A percentile compares a stretch with the other conserved stretches of the same genome.
phyloP scores from a whole-genome alignment of 768 basidiomycete genomes.

The Tephrocybe sp. region DNA sequence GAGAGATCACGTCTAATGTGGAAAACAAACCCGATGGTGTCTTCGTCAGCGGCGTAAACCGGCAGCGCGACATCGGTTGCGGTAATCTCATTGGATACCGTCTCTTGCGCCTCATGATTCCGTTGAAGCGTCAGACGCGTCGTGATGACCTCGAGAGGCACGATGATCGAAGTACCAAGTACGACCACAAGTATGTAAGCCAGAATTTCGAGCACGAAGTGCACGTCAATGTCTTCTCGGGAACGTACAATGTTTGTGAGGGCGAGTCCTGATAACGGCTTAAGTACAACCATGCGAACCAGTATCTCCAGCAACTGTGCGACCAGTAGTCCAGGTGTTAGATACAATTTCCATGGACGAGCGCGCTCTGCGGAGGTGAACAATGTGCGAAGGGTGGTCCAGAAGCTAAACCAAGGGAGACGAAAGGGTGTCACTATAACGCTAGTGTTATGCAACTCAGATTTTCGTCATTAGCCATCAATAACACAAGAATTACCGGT shows the following conservation, averaged over 20 bases:
- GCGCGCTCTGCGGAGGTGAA: constrained; percentile 78
- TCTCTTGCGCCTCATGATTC: constrained; percentile 69
- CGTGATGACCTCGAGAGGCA: constrained; percentile 76
- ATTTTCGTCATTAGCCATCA: not conserved
- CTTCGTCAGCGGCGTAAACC: constrained; percentile 8
- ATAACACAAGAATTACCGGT: constrained; percentile 12
- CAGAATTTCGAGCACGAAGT: constrained; percentile 1
- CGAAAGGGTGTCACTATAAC: constrained; percentile 79
- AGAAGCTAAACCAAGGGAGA: constrained; percentile 58
- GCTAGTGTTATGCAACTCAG: constrained; percentile 33
- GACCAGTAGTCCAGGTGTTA: constrained; percentile 72
- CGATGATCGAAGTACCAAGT: constrained; percentile 54
- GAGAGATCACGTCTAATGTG: not conserved
- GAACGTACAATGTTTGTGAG: constrained; percentile 4
- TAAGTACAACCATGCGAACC: constrained; percentile 30
- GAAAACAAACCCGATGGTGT: constrained; percentile 11
- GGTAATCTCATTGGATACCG: constrained; percentile 30
- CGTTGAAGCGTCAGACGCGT: constrained; percentile 79
- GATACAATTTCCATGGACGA: constrained; percentile 74
- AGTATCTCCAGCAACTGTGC: constrained; percentile 46
- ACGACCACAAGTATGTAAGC: constrained; percentile 42
- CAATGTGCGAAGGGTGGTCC: constrained; percentile 63
- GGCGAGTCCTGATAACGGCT: not conserved
- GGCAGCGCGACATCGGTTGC: not conserved
- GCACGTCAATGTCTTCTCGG: not conserved